Percentiles rank a stretch among this genome's conserved stretches.
Conservation (phyloP, 2,329 filamentous ascomycete species). For the Alternaria gansuensis region DNA sequence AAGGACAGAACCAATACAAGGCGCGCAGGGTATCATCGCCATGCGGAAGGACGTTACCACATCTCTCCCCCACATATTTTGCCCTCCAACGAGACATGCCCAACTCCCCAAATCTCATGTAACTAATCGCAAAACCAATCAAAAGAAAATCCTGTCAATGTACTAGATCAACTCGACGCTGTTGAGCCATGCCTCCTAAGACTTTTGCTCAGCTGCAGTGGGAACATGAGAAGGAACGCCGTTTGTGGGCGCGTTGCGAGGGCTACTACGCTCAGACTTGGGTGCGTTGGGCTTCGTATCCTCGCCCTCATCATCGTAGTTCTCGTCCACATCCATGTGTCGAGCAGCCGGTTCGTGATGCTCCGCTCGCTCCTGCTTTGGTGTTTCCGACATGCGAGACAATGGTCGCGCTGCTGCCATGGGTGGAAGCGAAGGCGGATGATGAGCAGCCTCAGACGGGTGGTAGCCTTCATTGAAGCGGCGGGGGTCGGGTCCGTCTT, state of each 20-base stretch:
- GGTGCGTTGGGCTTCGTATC: conserved; percentile 69
- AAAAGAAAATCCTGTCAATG: background rate
- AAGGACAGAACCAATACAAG: conserved; percentile 13
- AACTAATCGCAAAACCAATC: conserved; percentile 1
- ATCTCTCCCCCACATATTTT: conserved; percentile 10
- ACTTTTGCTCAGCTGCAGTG: conserved; percentile 50
- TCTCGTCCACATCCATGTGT: conserved; percentile 96
- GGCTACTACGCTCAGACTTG: conserved; percentile 58
- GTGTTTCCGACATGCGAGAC: conserved; percentile 60
- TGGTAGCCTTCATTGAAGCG: conserved; percentile 83
- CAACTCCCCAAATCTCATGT: conserved; percentile 2
- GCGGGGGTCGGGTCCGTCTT: conserved; percentile 66
- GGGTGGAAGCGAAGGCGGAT: conserved; percentile 70
- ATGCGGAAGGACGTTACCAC: conserved; percentile 19
- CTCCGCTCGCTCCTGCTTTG: conserved; percentile 54
- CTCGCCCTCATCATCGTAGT: conserved; percentile 94
- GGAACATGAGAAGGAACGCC: conserved; percentile 46
- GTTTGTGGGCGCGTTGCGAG: conserved; percentile 49
- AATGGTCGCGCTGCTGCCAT: conserved; percentile 58
- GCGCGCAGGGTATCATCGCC: conserved; percentile 25
- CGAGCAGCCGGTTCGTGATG: conserved; percentile 83
- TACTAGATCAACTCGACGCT: background rate
- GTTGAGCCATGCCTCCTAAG: conserved; percentile 27
- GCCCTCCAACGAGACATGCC: conserved; percentile 16
- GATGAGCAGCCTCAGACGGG: conserved; percentile 90